phyloP scores from a whole-genome alignment of 2,329 filamentous ascomycete genomes.

The Fusarium oxysporum region DNA sequence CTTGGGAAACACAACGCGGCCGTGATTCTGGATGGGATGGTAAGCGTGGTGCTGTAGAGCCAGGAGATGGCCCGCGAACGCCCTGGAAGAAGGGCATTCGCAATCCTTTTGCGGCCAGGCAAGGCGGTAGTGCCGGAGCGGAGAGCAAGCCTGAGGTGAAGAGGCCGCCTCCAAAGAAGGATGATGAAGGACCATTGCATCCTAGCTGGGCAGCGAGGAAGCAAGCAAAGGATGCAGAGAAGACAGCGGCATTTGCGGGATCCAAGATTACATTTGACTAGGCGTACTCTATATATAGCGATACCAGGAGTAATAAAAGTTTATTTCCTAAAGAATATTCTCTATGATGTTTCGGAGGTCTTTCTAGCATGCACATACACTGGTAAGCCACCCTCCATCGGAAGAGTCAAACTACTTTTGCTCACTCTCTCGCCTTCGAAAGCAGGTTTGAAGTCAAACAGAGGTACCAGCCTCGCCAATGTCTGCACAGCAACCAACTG shows the following conservation, averaged over 20 bases:
- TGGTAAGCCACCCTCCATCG: conserved; percentile 71
- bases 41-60: conserved; percentile 65
- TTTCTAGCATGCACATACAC: conserved; percentile 34
- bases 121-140: conserved; percentile 2
- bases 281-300: conserved; percentile 28
- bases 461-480: conserved; percentile 60
- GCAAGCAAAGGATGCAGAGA: conserved; percentile 68
- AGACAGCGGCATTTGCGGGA: conserved; percentile 64
- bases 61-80: conserved; percentile 52
- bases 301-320: conserved; percentile 40
- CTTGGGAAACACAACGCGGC: conserved; percentile 45
- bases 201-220: conserved; percentile 74
- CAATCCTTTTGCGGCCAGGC: conserved; percentile 48
- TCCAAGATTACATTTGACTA: conserved; percentile 71
- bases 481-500: conserved; percentile 69
- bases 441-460: conserved; percentile 63
- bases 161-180: conserved; percentile 50
- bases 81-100: conserved; percentile 67
- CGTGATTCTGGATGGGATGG: conserved; percentile 69
- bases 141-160: conserved; percentile 24
- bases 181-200: conserved; percentile 68
- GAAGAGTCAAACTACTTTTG: conserved; percentile 71
- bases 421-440: conserved; percentile 63
- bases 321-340: neutral
- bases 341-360: neutral